Conservation (phyloP, 371 early-diverging fungal genomes). For the Mortierella sp. region DNA sequence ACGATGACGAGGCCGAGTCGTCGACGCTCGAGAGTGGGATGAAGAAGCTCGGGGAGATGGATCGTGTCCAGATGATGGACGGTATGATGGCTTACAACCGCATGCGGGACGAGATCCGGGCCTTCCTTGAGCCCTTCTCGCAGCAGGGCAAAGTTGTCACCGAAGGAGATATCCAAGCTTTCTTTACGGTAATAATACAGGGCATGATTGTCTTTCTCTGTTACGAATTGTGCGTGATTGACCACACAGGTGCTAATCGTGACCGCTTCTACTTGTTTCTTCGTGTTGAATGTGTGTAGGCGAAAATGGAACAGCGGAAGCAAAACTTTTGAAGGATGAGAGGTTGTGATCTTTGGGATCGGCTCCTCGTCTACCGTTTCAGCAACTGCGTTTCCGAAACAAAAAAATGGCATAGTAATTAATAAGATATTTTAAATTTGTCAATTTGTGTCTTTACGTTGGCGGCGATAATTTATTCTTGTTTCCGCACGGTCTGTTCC, state of each 20-base stretch:
- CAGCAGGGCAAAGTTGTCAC: slow-evolving; percentile 81
- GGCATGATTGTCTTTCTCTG: neutral
- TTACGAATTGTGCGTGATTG: no score
- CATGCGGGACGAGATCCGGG: slow-evolving; percentile 72
- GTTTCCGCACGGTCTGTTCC: slow-evolving; percentile 48
- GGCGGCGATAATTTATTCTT: neutral
- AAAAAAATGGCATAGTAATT: neutral
- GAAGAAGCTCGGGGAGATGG: slow-evolving; percentile 78
- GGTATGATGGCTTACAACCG: slow-evolving; percentile 68
- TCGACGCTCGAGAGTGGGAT: slow-evolving; percentile 84
- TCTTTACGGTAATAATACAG: slow-evolving; percentile 68
- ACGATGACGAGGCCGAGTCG: slow-evolving; percentile 68
- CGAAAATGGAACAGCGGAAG: slow-evolving; percentile 48
- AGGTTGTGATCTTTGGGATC: no score
- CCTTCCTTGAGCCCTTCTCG: slow-evolving; percentile 77
- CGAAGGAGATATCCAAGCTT: slow-evolving; percentile 76
- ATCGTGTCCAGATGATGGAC: slow-evolving; percentile 81
- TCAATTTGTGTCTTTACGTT: neutral
- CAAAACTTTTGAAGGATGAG: slow-evolving; percentile 30
- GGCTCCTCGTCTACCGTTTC: no score
- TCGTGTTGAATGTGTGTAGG: slow-evolving; percentile 19
- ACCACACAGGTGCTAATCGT: no score
- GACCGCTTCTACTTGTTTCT: neutral
- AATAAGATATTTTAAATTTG: neutral
- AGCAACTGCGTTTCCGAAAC: no score